Conservation (phyloP, 169 alveolate species). For the Cryptosporidium viatorum region DNA sequence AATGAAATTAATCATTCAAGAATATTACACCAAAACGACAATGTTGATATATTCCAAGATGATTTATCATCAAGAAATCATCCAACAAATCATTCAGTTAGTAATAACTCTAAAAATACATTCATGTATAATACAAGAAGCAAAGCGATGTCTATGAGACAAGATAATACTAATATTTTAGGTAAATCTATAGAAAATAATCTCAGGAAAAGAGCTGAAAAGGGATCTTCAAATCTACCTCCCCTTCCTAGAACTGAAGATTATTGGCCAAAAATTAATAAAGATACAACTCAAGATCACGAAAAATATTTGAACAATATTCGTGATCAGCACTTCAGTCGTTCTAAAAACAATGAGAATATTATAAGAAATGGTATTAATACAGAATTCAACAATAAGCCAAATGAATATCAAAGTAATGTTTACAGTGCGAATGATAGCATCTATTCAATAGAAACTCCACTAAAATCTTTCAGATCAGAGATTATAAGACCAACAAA, state of each 20-base stretch:
- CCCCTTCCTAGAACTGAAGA: constrained; percentile 73
- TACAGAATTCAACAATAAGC: neutral
- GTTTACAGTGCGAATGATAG: constrained; percentile 21
- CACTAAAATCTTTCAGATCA: constrained; percentile 40
- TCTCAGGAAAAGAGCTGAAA: constrained; percentile 9
- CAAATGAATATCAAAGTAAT: neutral
- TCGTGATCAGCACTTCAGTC: constrained; percentile 37
- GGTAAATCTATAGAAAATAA: neutral
- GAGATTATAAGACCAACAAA: neutral
- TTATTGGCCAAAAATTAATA: constrained; percentile 70
- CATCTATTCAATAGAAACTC: constrained; percentile 52
- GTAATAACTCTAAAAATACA: constrained; percentile 8
- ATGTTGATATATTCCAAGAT: constrained; percentile 59
- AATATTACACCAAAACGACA: neutral
- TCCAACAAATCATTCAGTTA: neutral
- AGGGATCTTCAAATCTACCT: constrained; percentile 64
- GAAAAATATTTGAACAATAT: constrained; percentile 38
- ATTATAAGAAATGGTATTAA: neutral
- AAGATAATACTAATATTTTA: neutral
- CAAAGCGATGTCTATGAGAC: constrained; percentile 10
- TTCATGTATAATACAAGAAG: constrained; percentile 35
- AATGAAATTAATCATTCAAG: neutral
- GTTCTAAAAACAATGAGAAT: neutral
- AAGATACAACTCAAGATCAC: constrained; percentile 49
- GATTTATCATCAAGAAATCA: constrained; percentile 27